Conservation (phyloP, 129 eudicot genomes). For the Flaveria sonorensis region DNA sequence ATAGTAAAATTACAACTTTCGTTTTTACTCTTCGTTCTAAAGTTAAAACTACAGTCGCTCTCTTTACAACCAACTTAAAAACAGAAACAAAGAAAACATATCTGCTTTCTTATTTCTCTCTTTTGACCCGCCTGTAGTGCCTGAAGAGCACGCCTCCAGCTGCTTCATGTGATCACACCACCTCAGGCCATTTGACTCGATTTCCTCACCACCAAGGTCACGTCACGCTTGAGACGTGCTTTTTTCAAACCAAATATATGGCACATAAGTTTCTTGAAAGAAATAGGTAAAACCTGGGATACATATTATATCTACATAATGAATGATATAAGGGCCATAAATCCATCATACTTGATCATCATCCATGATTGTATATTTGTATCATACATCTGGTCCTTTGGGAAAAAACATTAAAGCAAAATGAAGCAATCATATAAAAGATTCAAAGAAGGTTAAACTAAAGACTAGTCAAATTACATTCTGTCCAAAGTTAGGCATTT, state of each 20-base stretch:
- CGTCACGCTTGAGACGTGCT: neutral
- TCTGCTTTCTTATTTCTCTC: too few species aligned
- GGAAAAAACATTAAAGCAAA: neutral
- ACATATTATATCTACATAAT: neutral
- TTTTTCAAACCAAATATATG: neutral
- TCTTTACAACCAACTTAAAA: too few species aligned
- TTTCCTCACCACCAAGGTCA: neutral
- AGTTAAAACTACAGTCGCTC: too few species aligned
- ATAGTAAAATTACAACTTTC: too few species aligned
- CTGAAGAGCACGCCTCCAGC: too few species aligned
- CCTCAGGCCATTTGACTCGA: neutral
- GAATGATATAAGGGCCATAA: neutral
- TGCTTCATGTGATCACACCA: too few species aligned
- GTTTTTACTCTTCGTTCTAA: too few species aligned
- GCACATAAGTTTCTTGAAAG: neutral
- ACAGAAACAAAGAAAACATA: too few species aligned
- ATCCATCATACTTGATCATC: neutral
- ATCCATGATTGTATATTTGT: neutral
- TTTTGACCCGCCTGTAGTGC: too few species aligned
- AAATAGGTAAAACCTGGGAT: too few species aligned
- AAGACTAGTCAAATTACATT: constrained; percentile 32
- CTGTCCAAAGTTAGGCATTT: constrained; percentile 47
- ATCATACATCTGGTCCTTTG: constrained; percentile 3
- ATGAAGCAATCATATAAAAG: constrained; percentile 12
- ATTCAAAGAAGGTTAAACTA: constrained; percentile 28